Percentiles rank a stretch among this genome's conserved stretches.
phyloP scores from a whole-genome alignment of 768 basidiomycete species.

The Tulasnella sp. region DNA sequence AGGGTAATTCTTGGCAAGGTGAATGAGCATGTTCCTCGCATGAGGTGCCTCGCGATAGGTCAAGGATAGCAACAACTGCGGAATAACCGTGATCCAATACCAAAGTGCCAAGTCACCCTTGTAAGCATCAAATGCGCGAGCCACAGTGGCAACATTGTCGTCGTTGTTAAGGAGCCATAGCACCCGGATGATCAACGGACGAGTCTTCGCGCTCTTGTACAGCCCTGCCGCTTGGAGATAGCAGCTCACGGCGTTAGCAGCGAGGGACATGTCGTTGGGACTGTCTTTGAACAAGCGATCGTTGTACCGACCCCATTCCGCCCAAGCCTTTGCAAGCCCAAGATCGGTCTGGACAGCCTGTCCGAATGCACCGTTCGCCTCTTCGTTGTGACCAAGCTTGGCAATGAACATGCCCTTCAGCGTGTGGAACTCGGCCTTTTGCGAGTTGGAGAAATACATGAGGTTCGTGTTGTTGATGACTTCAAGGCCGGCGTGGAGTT shows the following conservation, averaged over 20 bases:
- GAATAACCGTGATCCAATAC: slow-evolving; percentile 98
- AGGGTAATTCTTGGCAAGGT: slow-evolving; percentile 81
- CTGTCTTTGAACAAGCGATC: slow-evolving; percentile 87
- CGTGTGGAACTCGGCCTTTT: slow-evolving; percentile 98
- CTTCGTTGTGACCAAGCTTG: slow-evolving; percentile 69
- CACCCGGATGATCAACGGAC: slow-evolving; percentile 80
- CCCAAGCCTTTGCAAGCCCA: slow-evolving; percentile 92
- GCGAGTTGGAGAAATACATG: slow-evolving; percentile 86
- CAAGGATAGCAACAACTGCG: slow-evolving; percentile 81
- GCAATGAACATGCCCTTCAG: slow-evolving; percentile 98
- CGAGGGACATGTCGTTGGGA: slow-evolving; percentile 58
- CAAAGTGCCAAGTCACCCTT: slow-evolving; percentile 94
- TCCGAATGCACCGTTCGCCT: slow-evolving; percentile 83
- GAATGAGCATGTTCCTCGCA: slow-evolving; percentile 76
- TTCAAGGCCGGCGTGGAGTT: slow-evolving; percentile 87
- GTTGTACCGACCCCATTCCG: slow-evolving; percentile 92
- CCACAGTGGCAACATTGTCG: slow-evolving; percentile 38
- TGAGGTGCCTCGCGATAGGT: slow-evolving; percentile 88
- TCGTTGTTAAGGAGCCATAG: slow-evolving; percentile 96
- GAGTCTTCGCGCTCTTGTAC: slow-evolving; percentile 86
- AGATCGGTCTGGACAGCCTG: slow-evolving; percentile 96
- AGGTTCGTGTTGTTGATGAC: slow-evolving; percentile 99
- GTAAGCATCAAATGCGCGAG: slow-evolving; percentile 81
- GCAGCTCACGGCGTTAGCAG: slow-evolving; percentile 88
- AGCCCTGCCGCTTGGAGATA: slow-evolving; percentile 94